These are phyloP conservation scores for Penicillium crystallinum DNA, from an alignment of 495 filamentous ascomycete species.

Conservation along the genomic window DNA sequence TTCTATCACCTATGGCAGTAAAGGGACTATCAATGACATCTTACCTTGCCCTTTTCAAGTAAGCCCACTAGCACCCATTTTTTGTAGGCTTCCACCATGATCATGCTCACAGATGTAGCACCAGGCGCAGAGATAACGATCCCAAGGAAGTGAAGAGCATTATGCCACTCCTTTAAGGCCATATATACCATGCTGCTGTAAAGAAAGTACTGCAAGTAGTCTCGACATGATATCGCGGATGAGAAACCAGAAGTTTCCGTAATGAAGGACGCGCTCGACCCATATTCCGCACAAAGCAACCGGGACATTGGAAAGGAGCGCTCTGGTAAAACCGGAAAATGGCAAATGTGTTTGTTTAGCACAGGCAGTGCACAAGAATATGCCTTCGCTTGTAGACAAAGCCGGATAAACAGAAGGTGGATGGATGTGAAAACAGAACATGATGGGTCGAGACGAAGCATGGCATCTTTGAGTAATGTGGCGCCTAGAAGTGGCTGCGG, in stretches of 20 bases:
- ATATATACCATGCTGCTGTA: constrained; percentile 76
- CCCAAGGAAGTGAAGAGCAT: constrained; percentile 66
- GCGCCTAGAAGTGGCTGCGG: constrained; percentile 55
- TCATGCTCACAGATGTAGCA: constrained; percentile 54
- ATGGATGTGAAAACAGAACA: constrained; percentile 62
- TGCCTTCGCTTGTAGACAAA: constrained; percentile 52
- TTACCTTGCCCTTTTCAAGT: constrained; percentile 62
- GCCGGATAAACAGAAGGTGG: constrained; percentile 56
- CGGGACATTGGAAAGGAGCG: constrained; percentile 16
- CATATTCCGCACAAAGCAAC: constrained; percentile 27
- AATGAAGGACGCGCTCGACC: constrained; percentile 46
- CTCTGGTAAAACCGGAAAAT: constrained; percentile 51
- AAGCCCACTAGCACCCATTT: constrained; percentile 84
- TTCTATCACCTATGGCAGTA: not conserved
- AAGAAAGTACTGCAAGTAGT: constrained; percentile 73
- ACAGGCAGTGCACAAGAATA: constrained; percentile 58
- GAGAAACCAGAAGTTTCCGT: constrained; percentile 55
- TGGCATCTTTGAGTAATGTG: constrained; percentile 54
- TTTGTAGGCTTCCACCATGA: constrained; percentile 88
- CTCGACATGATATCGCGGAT: constrained; percentile 46
- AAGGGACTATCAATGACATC: not conserved
- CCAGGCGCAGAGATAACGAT: constrained; percentile 62
- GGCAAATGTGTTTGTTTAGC: constrained; percentile 61
- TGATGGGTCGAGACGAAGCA: constrained; percentile 69
- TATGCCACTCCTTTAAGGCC: constrained; percentile 62